Conservation (phyloP, 768 basidiomycete species). For the Lepiota subincarnata region DNA sequence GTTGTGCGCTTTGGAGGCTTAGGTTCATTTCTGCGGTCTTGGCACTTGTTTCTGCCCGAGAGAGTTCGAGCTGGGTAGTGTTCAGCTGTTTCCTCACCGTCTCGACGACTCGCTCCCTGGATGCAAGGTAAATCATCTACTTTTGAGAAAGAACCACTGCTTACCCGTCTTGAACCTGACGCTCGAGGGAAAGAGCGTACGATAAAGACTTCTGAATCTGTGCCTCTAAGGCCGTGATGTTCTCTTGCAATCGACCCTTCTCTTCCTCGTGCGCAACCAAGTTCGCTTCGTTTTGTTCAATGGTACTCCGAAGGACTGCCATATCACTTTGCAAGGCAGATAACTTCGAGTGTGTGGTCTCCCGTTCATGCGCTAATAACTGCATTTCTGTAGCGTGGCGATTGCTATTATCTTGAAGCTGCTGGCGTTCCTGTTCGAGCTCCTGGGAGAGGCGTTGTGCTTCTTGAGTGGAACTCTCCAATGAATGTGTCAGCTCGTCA, state of each 20-base stretch:
- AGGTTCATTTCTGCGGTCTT: slow-evolving; percentile 66
- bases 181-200: slow-evolving; percentile 57
- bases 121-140: not conserved
- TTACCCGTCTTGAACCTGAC: slow-evolving; percentile 60
- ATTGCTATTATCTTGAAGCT: slow-evolving; percentile 28
- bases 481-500: slow-evolving; percentile 30
- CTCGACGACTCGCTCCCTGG: slow-evolving; percentile 45
- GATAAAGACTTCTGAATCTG: slow-evolving; percentile 64
- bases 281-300: slow-evolving; percentile 36
- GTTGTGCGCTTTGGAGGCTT: slow-evolving; percentile 59
- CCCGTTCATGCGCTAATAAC: slow-evolving; percentile 21
- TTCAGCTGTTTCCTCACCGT: slow-evolving; percentile 37
- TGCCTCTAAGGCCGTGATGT: slow-evolving; percentile 56
- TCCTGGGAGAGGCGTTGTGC: slow-evolving; percentile 32
- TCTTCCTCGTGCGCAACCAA: slow-evolving; percentile 43
- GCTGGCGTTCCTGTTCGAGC: slow-evolving; percentile 35
- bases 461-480: slow-evolving; percentile 35
- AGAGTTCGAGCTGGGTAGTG: slow-evolving; percentile 38
- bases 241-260: slow-evolving; percentile 45
- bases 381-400: slow-evolving; percentile 28
- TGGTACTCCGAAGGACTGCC: slow-evolving; percentile 28
- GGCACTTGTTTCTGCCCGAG: slow-evolving; percentile 51
- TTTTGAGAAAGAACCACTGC: slow-evolving; percentile 16
- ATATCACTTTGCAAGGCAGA: slow-evolving; percentile 34
- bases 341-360: slow-evolving; percentile 29